Evolutionary conservation across 208 protist species (phyloP).

Genomic region (Trypanosoma congolense): DNA sequence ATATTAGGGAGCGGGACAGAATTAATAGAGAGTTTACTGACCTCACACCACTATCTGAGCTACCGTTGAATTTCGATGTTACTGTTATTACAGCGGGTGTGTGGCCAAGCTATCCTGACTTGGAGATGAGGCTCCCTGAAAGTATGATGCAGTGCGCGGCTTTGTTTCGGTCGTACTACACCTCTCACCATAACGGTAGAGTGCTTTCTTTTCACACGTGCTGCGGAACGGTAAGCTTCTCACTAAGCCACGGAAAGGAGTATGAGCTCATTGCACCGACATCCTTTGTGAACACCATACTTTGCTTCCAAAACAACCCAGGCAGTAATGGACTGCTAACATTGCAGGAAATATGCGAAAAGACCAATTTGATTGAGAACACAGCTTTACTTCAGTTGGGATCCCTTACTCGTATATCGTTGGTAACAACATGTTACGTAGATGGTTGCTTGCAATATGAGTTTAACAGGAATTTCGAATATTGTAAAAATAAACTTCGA

Average conservation of each 20-base stretch:
- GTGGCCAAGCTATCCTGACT: conserved; percentile 53
- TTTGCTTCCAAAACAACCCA: conserved; percentile 25
- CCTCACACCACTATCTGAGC: conserved; percentile 3
- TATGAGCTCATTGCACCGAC: conserved; percentile 64
- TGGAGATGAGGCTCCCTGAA: conserved; percentile 32
- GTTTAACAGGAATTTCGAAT: conserved; percentile 24
- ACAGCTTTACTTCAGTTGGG: conserved; percentile 16
- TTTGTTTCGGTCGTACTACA: conserved; percentile 61
- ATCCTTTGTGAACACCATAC: conserved; percentile 60
- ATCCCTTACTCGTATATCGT: conserved; percentile 12
- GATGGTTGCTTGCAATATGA: conserved; percentile 3
- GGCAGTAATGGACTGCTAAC: conserved; percentile 6
- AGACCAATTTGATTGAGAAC: conserved; percentile 11
- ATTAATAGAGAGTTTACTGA: conserved; percentile 21
- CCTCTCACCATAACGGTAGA: conserved; percentile 60
- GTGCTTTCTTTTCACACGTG: conserved; percentile 60
- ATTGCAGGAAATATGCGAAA: conserved; percentile 15
- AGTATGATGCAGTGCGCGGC: conserved; percentile 50
- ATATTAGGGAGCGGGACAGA: conserved; percentile 25
- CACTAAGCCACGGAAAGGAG: conserved; percentile 29
- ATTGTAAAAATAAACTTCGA: conserved; percentile 20
- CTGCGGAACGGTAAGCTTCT: conserved; percentile 58
- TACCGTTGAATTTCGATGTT: conserved; percentile 55
- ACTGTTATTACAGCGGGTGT: conserved; percentile 58
- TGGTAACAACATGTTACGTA: conserved; percentile 9